Evolutionary conservation across 202 grass and related monocot species (phyloP).

Genomic region (Setaria italica): DNA sequence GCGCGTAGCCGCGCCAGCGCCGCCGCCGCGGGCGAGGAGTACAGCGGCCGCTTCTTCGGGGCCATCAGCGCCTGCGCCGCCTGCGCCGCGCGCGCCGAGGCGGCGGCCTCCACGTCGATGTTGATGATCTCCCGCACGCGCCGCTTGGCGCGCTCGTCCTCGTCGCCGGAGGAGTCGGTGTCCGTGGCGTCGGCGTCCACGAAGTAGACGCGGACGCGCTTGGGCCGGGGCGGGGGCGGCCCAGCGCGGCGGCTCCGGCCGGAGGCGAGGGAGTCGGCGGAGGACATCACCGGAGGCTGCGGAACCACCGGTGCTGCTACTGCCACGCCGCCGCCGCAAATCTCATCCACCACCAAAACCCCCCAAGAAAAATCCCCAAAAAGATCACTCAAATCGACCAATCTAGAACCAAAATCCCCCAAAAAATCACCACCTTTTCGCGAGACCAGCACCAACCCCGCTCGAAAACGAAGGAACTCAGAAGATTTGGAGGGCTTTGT

Average conservation of each 20-base stretch:
- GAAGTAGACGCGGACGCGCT: constrained; percentile 74
- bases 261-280: not conserved
- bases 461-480: not conserved
- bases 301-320: constrained; percentile 29
- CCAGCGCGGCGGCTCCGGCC: constrained; percentile 35
- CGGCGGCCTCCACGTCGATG: constrained; percentile 10
- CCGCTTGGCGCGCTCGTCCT: constrained; percentile 29
- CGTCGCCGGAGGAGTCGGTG: constrained; percentile 72
- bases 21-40: not conserved
- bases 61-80: not conserved
- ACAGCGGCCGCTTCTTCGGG: not conserved
- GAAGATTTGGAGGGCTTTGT: not conserved
- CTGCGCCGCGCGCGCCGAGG: not conserved
- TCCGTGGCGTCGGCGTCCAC: constrained; percentile 80
- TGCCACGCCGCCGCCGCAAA: constrained; percentile 3
- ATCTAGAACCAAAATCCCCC: not conserved
- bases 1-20: constrained; percentile 18
- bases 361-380: not conserved
- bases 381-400: not conserved
- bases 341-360: constrained; percentile 40
- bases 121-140: constrained; percentile 68
- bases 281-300: constrained; percentile 41
- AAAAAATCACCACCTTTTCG: not conserved
- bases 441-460: not conserved
- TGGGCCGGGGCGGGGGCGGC: not conserved